Evolutionary conservation across 2,329 filamentous ascomycete species (phyloP).

Genomic region (Venturia pyrina): DNA sequence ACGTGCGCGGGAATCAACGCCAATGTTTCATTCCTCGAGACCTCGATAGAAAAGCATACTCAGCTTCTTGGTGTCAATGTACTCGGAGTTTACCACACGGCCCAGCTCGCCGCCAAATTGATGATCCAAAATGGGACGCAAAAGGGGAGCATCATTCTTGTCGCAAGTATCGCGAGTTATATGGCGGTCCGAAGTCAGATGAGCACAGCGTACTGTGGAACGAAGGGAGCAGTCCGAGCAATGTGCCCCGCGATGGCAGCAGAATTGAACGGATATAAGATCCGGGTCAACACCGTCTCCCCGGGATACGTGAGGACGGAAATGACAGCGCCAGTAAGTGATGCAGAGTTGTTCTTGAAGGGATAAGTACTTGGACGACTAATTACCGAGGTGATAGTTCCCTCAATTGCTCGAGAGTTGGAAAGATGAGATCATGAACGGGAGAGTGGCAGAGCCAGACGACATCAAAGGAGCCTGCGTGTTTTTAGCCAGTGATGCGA

Average conservation of each 20-base stretch:
- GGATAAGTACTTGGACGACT: background rate
- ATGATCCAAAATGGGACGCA: conserved; percentile 43
- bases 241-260: conserved; percentile 37
- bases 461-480: conserved; percentile 90
- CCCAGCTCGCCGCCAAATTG: conserved; percentile 38
- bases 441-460: conserved; percentile 84
- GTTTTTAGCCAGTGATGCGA: conserved; percentile 71
- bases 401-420: conserved; percentile 82
- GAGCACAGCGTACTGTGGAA: conserved; percentile 38
- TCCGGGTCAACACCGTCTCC: conserved; percentile 90
- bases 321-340: conserved; percentile 48
- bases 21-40: conserved; percentile 36
- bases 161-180: conserved; percentile 44
- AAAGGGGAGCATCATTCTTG: conserved; percentile 42
- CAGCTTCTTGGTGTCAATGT: conserved; percentile 35
- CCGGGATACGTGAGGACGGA: conserved; percentile 96
- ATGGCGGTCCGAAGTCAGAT: conserved; percentile 41
- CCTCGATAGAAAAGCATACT: conserved; percentile 32
- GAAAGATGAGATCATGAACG: conserved; percentile 83
- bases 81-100: conserved; percentile 35
- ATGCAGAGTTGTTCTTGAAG: background rate
- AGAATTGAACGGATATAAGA: conserved; percentile 43
- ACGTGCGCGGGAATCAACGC: conserved; percentile 53
- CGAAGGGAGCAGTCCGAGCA: conserved; percentile 37
- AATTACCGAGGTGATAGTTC: background rate